Evolutionary conservation across 768 basidiomycete species (phyloP), one percentile per base, ranked within the genome.

Genomic region (Naganishia antarctica): DNA sequence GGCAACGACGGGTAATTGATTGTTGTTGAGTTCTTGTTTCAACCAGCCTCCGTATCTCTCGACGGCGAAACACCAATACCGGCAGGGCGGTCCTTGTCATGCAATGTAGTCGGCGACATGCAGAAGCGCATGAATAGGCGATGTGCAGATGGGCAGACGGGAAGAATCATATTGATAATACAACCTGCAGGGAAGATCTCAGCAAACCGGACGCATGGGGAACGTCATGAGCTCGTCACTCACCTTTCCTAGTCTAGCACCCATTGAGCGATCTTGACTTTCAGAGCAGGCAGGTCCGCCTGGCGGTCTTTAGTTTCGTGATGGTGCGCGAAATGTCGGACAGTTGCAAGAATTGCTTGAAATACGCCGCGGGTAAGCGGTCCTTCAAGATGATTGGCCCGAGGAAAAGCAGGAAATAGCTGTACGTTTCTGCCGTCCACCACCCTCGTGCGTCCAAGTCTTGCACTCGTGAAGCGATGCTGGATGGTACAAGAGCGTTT

Each of bases 61-160:
- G 70, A 80, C 75, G 25, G 66, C 69, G 60, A 79, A 80, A 1
- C 77, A 71, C 80, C 80, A 80, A 11, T 67, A 73, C 0, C 71
- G 50, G 73, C 79, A 80, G 1, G 73, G 67, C 7, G 78, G 80
- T 0, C 80, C 80, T 23, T 63, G 72, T 3, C 57, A 65, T 45
- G 71, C 50, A 40, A 80, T 80, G 29, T 71, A 68, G 51, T 77
- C 69, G 15, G 69, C 67, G 53, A 80, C 48, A 53, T 80, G 79
- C 1, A 80, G 69, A 0, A 80, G 64, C 4, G 66, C 74, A 70
- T 81, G 80, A 1, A 80, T 69, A 1, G 74, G 74, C 4, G 78
- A 58, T 1, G 74, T 63, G 60, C 79, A 81, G 1, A 68, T 51
- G 9, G 74, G 67, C 23, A 80, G 63, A 15, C 75, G 66, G 13